Conservation (phyloP, 1,284 basidiomycete genomes). For the Apiotrichum sp. region DNA sequence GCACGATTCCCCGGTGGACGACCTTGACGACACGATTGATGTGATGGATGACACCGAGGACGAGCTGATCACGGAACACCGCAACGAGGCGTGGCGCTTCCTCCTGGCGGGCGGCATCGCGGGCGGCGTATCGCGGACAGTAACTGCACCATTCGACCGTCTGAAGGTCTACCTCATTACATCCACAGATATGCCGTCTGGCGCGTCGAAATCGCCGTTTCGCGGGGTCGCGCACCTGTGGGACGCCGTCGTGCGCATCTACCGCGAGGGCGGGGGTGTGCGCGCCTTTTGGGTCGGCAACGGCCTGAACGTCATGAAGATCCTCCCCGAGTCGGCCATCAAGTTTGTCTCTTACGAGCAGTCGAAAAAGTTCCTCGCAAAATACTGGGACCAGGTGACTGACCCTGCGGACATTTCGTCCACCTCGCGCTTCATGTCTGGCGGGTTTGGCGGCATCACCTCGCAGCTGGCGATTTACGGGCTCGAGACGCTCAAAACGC, state of each 20-base stretch:
- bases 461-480: constrained; percentile 68
- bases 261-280: constrained; percentile 73
- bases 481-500: constrained; percentile 58
- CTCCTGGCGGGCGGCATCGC: constrained; percentile 89
- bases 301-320: constrained; percentile 63
- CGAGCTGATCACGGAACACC: constrained; percentile 60
- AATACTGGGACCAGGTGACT: constrained; percentile 83
- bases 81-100: constrained; percentile 75
- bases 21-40: constrained; percentile 49
- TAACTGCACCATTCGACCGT: constrained; percentile 96
- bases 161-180: constrained; percentile 97
- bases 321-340: constrained; percentile 95
- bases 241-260: constrained; percentile 70
- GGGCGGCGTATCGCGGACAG: constrained; percentile 88
- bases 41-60: constrained; percentile 56
- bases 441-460: constrained; percentile 88
- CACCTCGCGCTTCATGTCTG: constrained; percentile 84
- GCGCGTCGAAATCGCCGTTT: constrained; percentile 36
- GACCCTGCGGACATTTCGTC: constrained; percentile 87
- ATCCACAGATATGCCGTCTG: constrained; percentile 42
- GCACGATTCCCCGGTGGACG: constrained; percentile 36
- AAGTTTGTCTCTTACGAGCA: constrained; percentile 97
- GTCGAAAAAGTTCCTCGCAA: constrained; percentile 87
- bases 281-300: constrained; percentile 83
- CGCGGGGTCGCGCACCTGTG: constrained; percentile 53